Base-by-base conservation (phyloP, 2,329 filamentous ascomycete genomes). In the Leptographium wingfieldii region DNA sequence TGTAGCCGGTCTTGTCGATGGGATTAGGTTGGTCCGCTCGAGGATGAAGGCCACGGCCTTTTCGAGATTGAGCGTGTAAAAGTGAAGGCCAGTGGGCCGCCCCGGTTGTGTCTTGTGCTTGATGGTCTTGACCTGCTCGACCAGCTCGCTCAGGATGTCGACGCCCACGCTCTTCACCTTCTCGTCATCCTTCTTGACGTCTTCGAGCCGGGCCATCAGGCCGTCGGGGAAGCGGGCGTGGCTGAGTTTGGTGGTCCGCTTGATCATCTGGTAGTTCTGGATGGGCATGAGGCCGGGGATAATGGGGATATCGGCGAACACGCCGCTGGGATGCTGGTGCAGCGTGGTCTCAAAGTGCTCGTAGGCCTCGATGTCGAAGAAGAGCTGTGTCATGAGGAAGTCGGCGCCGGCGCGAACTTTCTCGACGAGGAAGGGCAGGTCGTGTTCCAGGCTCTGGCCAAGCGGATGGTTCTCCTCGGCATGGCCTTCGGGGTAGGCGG, bases 331-430 rank as follows among this genome's bases (percentile, higher is more conserved):
- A 68, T 99, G 90, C 58, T 86, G 82, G 62, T 91, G 79, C 65
- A 99, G 72, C 57, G 79, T 82, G 64, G 76, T 80, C 74, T 97
- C 92, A 68, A 95, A 97, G 40, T 77, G 77, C 59, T 85, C 81
- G 70, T 95, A 99, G 22, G 89, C 89, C 3, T 88, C 79, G 29
- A 91, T 81, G 69, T 97, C 91, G 72, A 96, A 99, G 73, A 96
- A 97, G 10, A 99, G 80, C 72, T 99, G 94, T 0, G 94, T 97
- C 90, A 99, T 96, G 73, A 99, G 88, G 69, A 99, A 99, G 73
- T 97, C 92, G 57, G 92, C 94, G 1, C 94, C 94, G 3, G 94
- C 94, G 66, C 86, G 79, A 0, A 87, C 87, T 79, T 99, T 99
- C 66, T 96, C 91, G 12, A 95, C 83, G 59, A 99, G 78, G 68